A percentile compares a stretch with the other conserved stretches of the same genome.
Conservation (phyloP, 495 filamentous ascomycete genomes). For the Penicillium roqueforti region DNA sequence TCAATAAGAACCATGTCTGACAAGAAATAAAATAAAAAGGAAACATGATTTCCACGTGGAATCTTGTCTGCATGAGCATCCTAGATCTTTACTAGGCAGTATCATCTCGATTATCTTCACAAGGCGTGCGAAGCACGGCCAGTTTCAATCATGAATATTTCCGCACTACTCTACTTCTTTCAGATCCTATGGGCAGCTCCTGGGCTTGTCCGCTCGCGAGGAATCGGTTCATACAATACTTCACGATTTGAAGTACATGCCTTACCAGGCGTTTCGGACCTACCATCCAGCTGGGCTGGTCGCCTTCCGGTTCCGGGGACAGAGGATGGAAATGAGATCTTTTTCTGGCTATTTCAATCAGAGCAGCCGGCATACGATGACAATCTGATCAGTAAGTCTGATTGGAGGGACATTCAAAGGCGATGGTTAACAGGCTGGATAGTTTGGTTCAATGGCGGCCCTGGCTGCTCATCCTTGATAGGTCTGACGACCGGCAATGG, state of each 20-base stretch:
- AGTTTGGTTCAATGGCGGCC: conserved; percentile 68
- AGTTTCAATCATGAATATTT: conserved; percentile 18
- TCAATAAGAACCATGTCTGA: not conserved
- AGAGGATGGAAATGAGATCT: conserved; percentile 32
- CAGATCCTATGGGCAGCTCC: conserved; percentile 18
- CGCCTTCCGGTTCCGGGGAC: conserved; percentile 32
- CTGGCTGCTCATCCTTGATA: conserved; percentile 63
- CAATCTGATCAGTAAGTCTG: conserved; percentile 35
- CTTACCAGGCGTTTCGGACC: conserved; percentile 25
- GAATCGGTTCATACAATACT: conserved; percentile 3
- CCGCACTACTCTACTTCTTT: conserved; percentile 19
- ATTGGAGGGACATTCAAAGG: not conserved
- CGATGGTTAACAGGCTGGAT: not conserved
- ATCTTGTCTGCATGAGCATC: not conserved
- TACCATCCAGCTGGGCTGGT: conserved; percentile 42
- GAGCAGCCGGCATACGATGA: conserved; percentile 31
- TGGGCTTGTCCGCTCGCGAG: conserved; percentile 2
- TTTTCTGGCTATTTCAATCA: conserved; percentile 42
- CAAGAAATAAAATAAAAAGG: conserved; percentile 1
- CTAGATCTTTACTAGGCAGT: not conserved
- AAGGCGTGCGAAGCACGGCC: not conserved
- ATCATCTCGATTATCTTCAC: not conserved
- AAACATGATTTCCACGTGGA: conserved; percentile 4
- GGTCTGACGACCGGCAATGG: conserved; percentile 47
- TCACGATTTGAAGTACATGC: conserved; percentile 29